These are phyloP conservation scores for Myriosclerotinia curreyana DNA, from an alignment of 2,329 filamentous ascomycete species.

Conservation along the genomic window DNA sequence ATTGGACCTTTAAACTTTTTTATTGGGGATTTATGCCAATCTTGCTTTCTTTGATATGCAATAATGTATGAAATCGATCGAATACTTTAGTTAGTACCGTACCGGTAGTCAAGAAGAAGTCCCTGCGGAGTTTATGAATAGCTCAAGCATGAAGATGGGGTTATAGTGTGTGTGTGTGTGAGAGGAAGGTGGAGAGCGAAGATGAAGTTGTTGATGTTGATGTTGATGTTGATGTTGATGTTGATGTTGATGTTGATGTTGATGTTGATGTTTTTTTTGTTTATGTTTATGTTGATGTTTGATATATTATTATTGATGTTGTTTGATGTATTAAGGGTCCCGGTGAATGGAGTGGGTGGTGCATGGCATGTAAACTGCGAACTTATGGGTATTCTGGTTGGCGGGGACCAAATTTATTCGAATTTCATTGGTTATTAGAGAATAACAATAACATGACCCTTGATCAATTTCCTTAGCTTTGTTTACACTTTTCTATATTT, in stretches of 20 bases:
- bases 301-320: not conserved
- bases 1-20: constrained; percentile 5
- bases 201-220: constrained; percentile 25
- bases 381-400: constrained; percentile 10
- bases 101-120: not conserved
- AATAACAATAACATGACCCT: constrained; percentile 18
- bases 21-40: constrained; percentile 12
- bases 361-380: not conserved
- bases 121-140: constrained; percentile 7
- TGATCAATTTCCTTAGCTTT: constrained; percentile 6
- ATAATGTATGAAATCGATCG: constrained; percentile 17
- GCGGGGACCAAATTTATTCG: not conserved
- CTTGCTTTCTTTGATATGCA: constrained; percentile 13
- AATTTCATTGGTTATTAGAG: not conserved
- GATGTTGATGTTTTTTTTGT: not conserved
- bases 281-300: constrained; percentile 2
- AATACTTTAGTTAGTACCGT: too few relatives aligned
- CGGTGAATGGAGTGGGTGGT: too few relatives aligned
- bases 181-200: constrained; percentile 15
- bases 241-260: not conserved
- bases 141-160: constrained; percentile 20
- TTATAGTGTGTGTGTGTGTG: too few relatives aligned
- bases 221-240: not conserved
- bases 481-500: constrained; percentile 4
- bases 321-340: too few relatives aligned